phyloP scores from a whole-genome alignment of 208 protist genomes.

The Trypanosoma mega region DNA sequence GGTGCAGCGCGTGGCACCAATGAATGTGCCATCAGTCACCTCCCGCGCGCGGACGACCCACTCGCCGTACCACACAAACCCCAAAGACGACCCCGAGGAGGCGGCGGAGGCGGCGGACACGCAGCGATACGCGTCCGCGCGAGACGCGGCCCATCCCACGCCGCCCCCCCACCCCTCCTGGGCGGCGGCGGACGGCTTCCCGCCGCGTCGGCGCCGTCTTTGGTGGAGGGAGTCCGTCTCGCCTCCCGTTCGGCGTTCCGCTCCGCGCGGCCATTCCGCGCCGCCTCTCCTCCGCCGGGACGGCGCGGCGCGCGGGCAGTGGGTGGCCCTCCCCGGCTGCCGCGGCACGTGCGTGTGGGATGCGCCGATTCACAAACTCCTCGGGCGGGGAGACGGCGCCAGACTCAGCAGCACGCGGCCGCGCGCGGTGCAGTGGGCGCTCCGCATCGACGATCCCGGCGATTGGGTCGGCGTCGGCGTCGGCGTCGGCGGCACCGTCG shows the following conservation, averaged over 20 bases:
- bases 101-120: too few species aligned
- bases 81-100: too few species aligned
- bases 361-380: conserved; percentile 57
- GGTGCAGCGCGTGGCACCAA: conserved; percentile 45
- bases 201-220: too few species aligned
- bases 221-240: too few species aligned
- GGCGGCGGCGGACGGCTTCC: too few species aligned
- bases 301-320: not conserved
- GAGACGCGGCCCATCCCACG: too few species aligned
- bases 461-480: conserved; percentile 89
- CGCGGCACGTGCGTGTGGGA: conserved; percentile 75
- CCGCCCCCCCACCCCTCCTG: too few species aligned
- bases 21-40: not conserved
- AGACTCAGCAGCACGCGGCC: conserved; percentile 20
- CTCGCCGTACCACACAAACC: too few species aligned
- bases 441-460: conserved; percentile 73
- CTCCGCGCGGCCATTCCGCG: too few species aligned
- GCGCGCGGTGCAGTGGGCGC: conserved; percentile 48
- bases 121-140: too few species aligned
- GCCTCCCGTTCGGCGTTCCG: too few species aligned
- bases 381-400: conserved; percentile 26
- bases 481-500: conserved; percentile 67
- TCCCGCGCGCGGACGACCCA: not conserved
- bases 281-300: not conserved
- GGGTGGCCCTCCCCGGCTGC: conserved; percentile 54